Evolutionary conservation across 495 filamentous ascomycete genomes (phyloP), one percentile per base, ranked within the genome.

Genomic region (Annulohypoxylon bovei): DNA sequence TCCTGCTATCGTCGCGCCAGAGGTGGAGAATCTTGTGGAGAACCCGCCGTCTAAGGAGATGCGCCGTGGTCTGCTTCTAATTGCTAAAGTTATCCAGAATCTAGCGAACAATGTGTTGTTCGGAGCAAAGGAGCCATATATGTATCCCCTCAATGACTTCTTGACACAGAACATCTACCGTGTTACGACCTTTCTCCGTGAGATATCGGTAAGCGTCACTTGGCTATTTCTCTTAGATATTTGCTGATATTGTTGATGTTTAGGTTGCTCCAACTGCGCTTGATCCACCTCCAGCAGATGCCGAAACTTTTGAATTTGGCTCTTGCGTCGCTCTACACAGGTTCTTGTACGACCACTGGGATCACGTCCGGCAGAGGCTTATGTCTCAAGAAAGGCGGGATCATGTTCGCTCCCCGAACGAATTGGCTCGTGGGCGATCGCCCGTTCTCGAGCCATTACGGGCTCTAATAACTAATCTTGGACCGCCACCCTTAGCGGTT

Each of bases 71-170:
- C 77, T 91, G 25, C 80, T 91, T 23, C 81, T 91, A 27, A 89
- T 91, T 58, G 88, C 88, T 18, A 91, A 91, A 70, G 85, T 91
- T 59, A 85, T 91, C 27, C 88, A 91, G 66, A 90, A 89, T 71
- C 77, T 91, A 42, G 88, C 88, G 30, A 91, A 91, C 65, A 91
- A 91, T 69, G 88, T 91, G 30, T 79, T 90, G 1, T 90, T 91
- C 62, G 88, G 88, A n/a, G 86, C 86, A 27, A 91, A 91, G 74
- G 88, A 91, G 73, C 85, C 87, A 11, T 91, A 87, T 70, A 91
- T 91, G 88, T 86, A 86, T 64, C 88, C 88, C 7, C 75, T 91
- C 14, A 90, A 90, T 68, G 84, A 88, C 68, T 90, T 91, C 70
- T 75, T 91, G 30, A 85, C 86, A 0, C 81, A 87, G 57, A 88